These are phyloP conservation scores for Penicillium capsulatum DNA, from an alignment of 2,329 filamentous ascomycete genomes.

Conservation along the genomic window DNA sequence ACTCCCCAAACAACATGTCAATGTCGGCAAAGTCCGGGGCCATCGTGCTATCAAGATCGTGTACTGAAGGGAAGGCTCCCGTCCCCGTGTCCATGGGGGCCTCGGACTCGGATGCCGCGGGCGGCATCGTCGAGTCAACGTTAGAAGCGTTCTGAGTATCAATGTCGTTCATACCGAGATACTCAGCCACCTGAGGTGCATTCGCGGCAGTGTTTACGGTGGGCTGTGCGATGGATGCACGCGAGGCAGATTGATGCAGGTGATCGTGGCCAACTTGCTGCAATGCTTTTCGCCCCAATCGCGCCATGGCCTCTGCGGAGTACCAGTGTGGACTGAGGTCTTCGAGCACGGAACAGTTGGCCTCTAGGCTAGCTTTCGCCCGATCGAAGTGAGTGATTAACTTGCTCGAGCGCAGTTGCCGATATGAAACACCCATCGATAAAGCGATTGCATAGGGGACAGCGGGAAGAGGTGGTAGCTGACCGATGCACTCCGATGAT, in stretches of 20 bases:
- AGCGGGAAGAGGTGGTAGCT: constrained; percentile 51
- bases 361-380: constrained; percentile 35
- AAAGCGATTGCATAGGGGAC: constrained; percentile 55
- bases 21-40: constrained; percentile 30
- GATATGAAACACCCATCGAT: constrained; percentile 54
- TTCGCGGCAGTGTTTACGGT: neutral
- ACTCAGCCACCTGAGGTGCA: neutral
- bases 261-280: constrained; percentile 28
- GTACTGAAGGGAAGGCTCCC: constrained; percentile 44
- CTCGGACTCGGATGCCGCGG: constrained; percentile 6
- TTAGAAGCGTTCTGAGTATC: neutral
- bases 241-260: constrained; percentile 5
- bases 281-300: constrained; percentile 38
- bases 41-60: constrained; percentile 29
- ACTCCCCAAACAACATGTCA: constrained; percentile 35
- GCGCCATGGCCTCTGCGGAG: constrained; percentile 42
- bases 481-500: constrained; percentile 42
- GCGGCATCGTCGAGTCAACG: neutral
- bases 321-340: constrained; percentile 35
- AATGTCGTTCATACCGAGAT: neutral
- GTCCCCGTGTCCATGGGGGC: constrained; percentile 32
- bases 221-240: neutral
- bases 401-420: constrained; percentile 52
- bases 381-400: constrained; percentile 39
- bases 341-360: constrained; percentile 36